Percentiles rank a stretch among this genome's conserved stretches.
These are phyloP conservation scores for Monosporascus sp. DNA, from an alignment of 2,329 filamentous ascomycete genomes.

Conservation along the genomic window DNA sequence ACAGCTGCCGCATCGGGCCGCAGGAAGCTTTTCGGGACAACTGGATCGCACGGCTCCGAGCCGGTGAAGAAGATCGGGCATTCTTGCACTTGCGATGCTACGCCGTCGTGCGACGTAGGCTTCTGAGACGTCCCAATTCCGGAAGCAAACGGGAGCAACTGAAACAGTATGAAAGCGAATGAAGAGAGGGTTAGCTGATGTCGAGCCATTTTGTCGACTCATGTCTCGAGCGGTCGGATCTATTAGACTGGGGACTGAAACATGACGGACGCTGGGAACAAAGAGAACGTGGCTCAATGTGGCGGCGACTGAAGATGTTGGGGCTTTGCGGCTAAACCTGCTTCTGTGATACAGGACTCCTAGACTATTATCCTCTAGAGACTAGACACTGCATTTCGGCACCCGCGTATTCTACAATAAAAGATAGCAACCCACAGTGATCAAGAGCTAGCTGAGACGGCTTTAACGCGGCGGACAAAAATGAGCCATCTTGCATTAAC, in stretches of 20 bases:
- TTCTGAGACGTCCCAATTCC: not conserved
- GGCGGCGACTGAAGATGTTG: too few species aligned
- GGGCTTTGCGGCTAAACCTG: not conserved
- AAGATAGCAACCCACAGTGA: too few species aligned
- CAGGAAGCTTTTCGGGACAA: constrained; percentile 19
- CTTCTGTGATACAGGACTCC: too few species aligned
- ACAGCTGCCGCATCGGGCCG: constrained; percentile 7
- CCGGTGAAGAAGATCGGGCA: constrained; percentile 18
- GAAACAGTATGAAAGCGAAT: not conserved
- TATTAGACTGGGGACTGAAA: not conserved
- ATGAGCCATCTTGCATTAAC: too few species aligned
- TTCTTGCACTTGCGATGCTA: constrained; percentile 8
- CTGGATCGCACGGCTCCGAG: constrained; percentile 16
- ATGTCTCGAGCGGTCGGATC: not conserved
- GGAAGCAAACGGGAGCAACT: not conserved
- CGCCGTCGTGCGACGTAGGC: not conserved
- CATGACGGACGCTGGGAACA: not conserved
- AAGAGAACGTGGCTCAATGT: not conserved
- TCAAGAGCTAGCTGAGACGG: too few species aligned
- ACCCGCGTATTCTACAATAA: too few species aligned
- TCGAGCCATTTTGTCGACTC: not conserved
- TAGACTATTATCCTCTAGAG: too few species aligned
- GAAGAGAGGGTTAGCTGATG: not conserved
- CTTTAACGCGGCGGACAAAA: too few species aligned
- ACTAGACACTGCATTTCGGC: too few species aligned